phyloP scores from a whole-genome alignment of 495 filamentous ascomycete species.

The Endocarpon pusillum region DNA sequence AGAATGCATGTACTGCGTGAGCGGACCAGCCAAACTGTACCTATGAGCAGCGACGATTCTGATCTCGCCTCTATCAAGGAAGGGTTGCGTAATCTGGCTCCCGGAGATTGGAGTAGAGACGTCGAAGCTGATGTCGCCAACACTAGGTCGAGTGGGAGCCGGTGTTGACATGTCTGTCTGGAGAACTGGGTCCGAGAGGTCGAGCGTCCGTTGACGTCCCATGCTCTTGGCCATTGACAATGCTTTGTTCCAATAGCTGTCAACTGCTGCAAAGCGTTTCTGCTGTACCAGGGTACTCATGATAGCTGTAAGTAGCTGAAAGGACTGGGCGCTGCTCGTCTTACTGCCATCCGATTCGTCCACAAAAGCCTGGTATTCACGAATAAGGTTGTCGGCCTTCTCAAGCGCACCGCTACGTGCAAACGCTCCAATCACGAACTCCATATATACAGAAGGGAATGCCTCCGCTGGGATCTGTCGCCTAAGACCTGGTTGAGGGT shows the following conservation, averaged over 20 bases:
- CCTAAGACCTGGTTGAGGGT: slow-evolving; percentile 7
- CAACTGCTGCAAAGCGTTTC: slow-evolving; percentile 37
- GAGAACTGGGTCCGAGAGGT: slow-evolving; percentile 3
- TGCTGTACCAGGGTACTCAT: slow-evolving; percentile 45
- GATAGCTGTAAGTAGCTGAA: slow-evolving; percentile 42
- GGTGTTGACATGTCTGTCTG: background rate
- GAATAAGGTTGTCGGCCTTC: slow-evolving; percentile 37
- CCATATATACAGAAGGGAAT: slow-evolving; percentile 32
- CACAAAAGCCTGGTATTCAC: slow-evolving; percentile 25
- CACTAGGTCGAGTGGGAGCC: slow-evolving; percentile 7
- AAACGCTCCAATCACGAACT: slow-evolving; percentile 45
- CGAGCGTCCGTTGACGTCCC: slow-evolving; percentile 15
- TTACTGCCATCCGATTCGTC: slow-evolving; percentile 15
- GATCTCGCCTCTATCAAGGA: background rate
- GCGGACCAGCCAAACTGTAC: slow-evolving; percentile 36
- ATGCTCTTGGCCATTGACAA: slow-evolving; percentile 32
- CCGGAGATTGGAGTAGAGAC: slow-evolving; percentile 5
- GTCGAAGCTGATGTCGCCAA: slow-evolving; percentile 6
- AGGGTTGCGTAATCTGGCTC: background rate
- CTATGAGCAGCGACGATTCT: slow-evolving; percentile 30
- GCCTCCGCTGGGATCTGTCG: slow-evolving; percentile 11
- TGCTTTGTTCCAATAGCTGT: slow-evolving; percentile 46
- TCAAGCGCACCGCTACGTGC: slow-evolving; percentile 35
- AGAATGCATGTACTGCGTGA: slow-evolving; percentile 44
- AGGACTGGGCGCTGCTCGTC: slow-evolving; percentile 22